Evolutionary conservation across 805 yeast species (phyloP), one percentile per base, ranked within the genome.

Genomic region (Maudiozyma barnettii): DNA sequence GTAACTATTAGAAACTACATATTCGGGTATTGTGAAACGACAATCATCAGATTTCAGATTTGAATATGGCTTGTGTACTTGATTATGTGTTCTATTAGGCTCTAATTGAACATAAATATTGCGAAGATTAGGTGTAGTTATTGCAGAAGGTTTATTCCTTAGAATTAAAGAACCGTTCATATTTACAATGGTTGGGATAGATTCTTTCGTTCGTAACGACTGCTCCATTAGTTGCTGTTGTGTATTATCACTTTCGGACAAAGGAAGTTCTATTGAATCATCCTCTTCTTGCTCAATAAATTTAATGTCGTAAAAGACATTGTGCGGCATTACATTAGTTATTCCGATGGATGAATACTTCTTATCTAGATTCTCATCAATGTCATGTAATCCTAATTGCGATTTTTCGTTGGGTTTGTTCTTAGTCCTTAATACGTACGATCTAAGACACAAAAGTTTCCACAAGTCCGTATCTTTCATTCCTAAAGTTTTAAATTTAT

Each of bases 361-460:
- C 59, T 66, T 21, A 18, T 44, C 36, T 9, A 35, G n/a, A 62
- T 51, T 19, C 59, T 63, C 39, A 57, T 52, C 23, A 45, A 51
- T 23, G 49, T 56, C 29, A 46, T 8, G 18, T 6, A 43, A 16
- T 5, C 29, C 20, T 44, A 41, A 39, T 39, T 54, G 44, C 43
- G 55, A 44, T 36, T 49, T 56, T 4, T 78, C 72, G 45, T 73
- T 57, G 9, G 60, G 53, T 39, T 71, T 50, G 43, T 74, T 69
- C 1, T 84, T 76, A 4, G 79, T 77, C 43, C 80, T 77, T 49
- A 67, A 72, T 8, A 90, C 74, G 54, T 87, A 84, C 26, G 81
- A 81, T 47, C 90, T 72, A 47, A 88, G 63, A 3, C 77, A 77
- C 14, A 81, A 81, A 12, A 91, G 66, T 61, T 90, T 91, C 97